Conservation (phyloP, 176 grass and related monocot species). For the Raddia distichophylla region DNA sequence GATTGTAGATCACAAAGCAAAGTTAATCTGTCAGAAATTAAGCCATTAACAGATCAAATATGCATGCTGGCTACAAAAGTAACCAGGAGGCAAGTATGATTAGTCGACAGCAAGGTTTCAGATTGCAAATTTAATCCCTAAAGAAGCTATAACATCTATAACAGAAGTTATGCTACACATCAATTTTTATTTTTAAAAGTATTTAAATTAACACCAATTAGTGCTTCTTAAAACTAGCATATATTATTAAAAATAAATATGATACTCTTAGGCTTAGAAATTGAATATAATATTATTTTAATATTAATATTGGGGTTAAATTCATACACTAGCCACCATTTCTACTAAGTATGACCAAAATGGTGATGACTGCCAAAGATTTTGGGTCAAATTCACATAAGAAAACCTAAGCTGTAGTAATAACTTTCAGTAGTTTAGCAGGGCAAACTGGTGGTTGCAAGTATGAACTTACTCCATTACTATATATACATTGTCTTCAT, state of each 20-base stretch:
- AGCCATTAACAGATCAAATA: slow-evolving; percentile 12
- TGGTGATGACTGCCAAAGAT: background rate
- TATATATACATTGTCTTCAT: slow-evolving; percentile 98
- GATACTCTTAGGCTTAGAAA: background rate
- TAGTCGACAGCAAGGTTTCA: background rate
- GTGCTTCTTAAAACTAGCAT: background rate
- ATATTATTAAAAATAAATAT: background rate
- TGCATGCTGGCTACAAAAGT: background rate
- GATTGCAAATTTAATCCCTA: too few relatives aligned
- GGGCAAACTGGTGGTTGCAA: slow-evolving; percentile 11
- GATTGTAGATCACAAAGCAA: background rate
- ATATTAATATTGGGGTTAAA: background rate
- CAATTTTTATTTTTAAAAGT: background rate
- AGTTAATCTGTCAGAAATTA: background rate
- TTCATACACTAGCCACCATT: background rate
- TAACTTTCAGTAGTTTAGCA: slow-evolving; percentile 30
- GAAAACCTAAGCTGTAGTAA: slow-evolving; percentile 14
- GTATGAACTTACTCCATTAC: slow-evolving; percentile 91
- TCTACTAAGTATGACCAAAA: background rate
- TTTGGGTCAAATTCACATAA: background rate
- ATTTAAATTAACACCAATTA: background rate
- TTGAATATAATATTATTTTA: background rate
- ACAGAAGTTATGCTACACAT: too few relatives aligned
- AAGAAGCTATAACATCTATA: too few relatives aligned
- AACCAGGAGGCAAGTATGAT: background rate